Percentiles rank a stretch among this genome's conserved stretches.
Evolutionary conservation across 108 stramenopile species (phyloP).

Genomic region (Conticribra guillardii): DNA sequence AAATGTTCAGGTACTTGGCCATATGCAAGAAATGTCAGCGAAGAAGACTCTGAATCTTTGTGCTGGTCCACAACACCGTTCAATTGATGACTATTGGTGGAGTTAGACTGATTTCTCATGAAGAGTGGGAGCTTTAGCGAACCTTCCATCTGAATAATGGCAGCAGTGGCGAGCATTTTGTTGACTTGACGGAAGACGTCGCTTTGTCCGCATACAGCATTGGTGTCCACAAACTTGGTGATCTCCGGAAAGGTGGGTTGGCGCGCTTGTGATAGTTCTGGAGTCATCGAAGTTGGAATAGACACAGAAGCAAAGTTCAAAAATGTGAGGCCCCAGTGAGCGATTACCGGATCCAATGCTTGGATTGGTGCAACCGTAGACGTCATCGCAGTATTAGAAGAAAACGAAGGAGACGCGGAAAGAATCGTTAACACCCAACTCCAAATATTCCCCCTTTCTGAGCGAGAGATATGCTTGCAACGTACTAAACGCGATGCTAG

Average conservation of each 20-base stretch:
- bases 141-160: conserved; percentile 43
- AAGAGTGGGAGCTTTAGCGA: conserved; percentile 19
- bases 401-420: conserved; percentile 19
- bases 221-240: conserved; percentile 20
- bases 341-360: conserved; percentile 33
- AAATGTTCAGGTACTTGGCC: conserved; percentile 14
- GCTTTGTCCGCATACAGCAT: conserved; percentile 33
- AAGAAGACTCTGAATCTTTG: too few relatives aligned
- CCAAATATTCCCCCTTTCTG: conserved; percentile 36
- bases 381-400: not conserved
- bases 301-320: conserved; percentile 35
- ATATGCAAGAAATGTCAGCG: conserved; percentile 35
- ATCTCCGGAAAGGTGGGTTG: conserved; percentile 8
- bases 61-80: not conserved
- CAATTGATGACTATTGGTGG: too few relatives aligned
- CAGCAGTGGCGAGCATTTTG: conserved; percentile 50
- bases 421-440: conserved; percentile 39
- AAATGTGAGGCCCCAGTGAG: conserved; percentile 41
- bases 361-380: conserved; percentile 15
- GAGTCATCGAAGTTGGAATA: not conserved
- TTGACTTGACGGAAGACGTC: conserved; percentile 47
- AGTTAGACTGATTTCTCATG: not conserved
- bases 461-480: conserved; percentile 31
- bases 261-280: not conserved
- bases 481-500: conserved; percentile 39